phyloP scores from a whole-genome alignment of 495 filamentous ascomycete genomes.

The Chaetomium tenue region DNA sequence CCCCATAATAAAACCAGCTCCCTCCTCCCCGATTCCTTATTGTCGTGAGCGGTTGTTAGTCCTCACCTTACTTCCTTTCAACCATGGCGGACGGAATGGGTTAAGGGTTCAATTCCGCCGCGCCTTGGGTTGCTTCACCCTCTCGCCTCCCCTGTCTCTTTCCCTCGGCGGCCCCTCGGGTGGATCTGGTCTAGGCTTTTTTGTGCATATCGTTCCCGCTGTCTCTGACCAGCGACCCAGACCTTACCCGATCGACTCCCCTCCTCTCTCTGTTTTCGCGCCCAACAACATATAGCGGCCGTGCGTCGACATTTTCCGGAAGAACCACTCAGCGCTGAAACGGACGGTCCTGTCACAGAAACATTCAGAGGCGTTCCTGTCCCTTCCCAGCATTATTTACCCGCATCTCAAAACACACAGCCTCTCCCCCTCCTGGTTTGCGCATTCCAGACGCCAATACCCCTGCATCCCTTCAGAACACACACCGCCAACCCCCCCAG shows the following conservation, averaged over 20 bases:
- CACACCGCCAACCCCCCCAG: constrained; percentile 27
- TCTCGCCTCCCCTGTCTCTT: constrained; percentile 19
- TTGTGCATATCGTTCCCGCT: constrained; percentile 22
- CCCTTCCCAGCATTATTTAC: not conserved
- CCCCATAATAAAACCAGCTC: constrained; percentile 19
- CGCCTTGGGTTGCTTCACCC: constrained; percentile 22
- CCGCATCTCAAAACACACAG: constrained; percentile 6
- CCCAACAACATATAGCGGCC: constrained; percentile 19
- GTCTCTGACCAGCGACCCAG: constrained; percentile 28
- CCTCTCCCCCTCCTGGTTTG: not conserved
- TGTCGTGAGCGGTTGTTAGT: constrained; percentile 1
- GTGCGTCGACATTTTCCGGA: constrained; percentile 16
- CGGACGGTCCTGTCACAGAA: constrained; percentile 7
- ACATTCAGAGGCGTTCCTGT: not conserved
- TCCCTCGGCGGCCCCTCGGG: constrained; percentile 22
- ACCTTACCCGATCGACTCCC: constrained; percentile 15
- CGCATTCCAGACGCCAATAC: constrained; percentile 14
- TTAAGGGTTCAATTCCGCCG: constrained; percentile 19
- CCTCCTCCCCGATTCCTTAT: not conserved
- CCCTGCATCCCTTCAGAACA: constrained; percentile 16
- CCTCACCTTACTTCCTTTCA: constrained; percentile 14
- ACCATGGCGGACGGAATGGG: constrained; percentile 30
- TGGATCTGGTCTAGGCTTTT: constrained; percentile 30
- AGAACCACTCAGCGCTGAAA: constrained; percentile 2
- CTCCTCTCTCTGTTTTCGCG: constrained; percentile 16